These are phyloP conservation scores for Lecanosticta acicola DNA, from an alignment of 2,329 filamentous ascomycete genomes.

Conservation along the genomic window DNA sequence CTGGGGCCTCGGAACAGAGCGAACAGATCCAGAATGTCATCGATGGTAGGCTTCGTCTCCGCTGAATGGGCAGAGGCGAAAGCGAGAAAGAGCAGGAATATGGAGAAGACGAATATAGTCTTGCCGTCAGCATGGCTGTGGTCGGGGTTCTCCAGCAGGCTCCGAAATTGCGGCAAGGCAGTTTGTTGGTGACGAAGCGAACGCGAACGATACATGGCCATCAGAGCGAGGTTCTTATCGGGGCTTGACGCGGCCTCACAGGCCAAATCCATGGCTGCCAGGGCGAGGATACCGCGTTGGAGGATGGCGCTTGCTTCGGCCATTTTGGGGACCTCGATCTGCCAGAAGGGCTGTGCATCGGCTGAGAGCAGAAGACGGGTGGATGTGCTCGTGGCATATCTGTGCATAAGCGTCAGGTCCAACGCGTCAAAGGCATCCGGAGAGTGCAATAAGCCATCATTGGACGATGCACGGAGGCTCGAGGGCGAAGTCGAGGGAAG, in stretches of 20 bases:
- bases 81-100: constrained; percentile 25
- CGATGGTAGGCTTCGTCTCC: constrained; percentile 16
- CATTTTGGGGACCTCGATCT: constrained; percentile 15
- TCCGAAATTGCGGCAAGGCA: constrained; percentile 24
- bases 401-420: constrained; percentile 27
- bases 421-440: constrained; percentile 21
- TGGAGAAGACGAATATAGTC: constrained; percentile 22
- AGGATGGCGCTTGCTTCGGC: constrained; percentile 19
- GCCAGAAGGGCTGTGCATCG: constrained; percentile 23
- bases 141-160: constrained; percentile 11
- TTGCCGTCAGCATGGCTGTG: constrained; percentile 11
- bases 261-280: constrained; percentile 25
- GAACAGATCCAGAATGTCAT: constrained; percentile 25
- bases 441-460: background rate
- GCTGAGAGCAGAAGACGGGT: constrained; percentile 15
- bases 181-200: constrained; percentile 27
- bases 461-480: background rate
- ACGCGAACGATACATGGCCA: constrained; percentile 21
- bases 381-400: constrained; percentile 25
- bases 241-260: constrained; percentile 3
- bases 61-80: constrained; percentile 23
- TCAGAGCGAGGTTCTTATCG: constrained; percentile 4
- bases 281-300: constrained; percentile 26
- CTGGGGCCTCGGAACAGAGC: constrained; percentile 22
- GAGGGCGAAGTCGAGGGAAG: constrained; percentile 4